Conservation (phyloP, 371 early-diverging fungal genomes). For the Encephalitozoon romaleae region DNA sequence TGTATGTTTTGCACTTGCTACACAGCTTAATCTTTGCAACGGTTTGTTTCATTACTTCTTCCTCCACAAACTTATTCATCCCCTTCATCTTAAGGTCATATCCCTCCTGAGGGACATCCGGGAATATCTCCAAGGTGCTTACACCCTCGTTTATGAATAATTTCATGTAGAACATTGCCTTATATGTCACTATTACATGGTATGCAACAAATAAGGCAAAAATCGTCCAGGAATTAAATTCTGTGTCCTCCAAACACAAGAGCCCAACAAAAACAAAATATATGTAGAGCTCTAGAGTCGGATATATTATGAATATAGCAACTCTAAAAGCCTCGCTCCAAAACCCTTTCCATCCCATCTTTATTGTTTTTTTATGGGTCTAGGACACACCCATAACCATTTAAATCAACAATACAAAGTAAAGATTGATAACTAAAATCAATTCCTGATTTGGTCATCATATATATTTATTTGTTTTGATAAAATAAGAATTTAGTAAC, state of each 20-base stretch:
- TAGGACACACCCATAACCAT: background rate
- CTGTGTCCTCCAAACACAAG: constrained; percentile 39
- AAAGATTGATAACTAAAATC: background rate
- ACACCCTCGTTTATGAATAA: constrained; percentile 41
- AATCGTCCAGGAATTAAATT: constrained; percentile 12
- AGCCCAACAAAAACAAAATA: constrained; percentile 55
- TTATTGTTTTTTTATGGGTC: background rate
- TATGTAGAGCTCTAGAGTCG: constrained; percentile 46
- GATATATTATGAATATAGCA: constrained; percentile 25
- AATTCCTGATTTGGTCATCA: background rate
- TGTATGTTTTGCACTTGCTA: constrained; percentile 60
- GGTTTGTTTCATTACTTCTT: constrained; percentile 38
- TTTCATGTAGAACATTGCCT: constrained; percentile 49
- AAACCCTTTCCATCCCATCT: background rate
- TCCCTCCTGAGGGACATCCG: background rate
- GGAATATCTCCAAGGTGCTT: constrained; percentile 53
- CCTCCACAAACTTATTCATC: constrained; percentile 57
- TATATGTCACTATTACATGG: constrained; percentile 38
- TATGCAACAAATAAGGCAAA: constrained; percentile 46
- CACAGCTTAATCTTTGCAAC: constrained; percentile 49
- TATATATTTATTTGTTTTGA: background rate
- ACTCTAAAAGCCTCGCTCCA: background rate
- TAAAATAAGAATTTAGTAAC: background rate
- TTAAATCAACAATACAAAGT: background rate
- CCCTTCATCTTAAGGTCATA: constrained; percentile 6